Base-by-base conservation (phyloP, 305 asterid species). In the Coffea humblotiana region DNA sequence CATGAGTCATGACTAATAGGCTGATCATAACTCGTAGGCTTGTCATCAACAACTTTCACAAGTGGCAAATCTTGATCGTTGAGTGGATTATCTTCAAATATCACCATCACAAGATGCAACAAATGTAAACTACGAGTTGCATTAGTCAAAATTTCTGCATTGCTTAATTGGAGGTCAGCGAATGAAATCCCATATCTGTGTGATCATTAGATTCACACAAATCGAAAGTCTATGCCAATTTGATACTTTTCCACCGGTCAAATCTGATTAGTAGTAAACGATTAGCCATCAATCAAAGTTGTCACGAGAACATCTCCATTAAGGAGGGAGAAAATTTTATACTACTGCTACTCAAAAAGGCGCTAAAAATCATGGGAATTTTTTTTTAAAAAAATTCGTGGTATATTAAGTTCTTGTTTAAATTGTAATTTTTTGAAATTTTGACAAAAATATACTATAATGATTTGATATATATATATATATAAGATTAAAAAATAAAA, bases 31-130 rank as follows among this genome's bases (percentile, higher is more conserved):
- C 54, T 45, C 68, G 2, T 78, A 78, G 84, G 77, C 71, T 76
- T 29, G 1, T 71, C 68, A 49, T 71, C 61, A 66, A 71, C 67
- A 21, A 69, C 80, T 71, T 72, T 73, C 71, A 56, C 63, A 66
- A 80, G 82, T 83, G 84, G 81, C 72, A 83, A 83, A 81, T 81
- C 78, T 77, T 76, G 51, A 29, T 47, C 72, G 43, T 47, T 79
- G 54, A 84, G 80, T 72, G 85, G 75, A 78, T 82, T 79, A 82
- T 84, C 82, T 71, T 74, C 79, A 66, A 40, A 72, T 52, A 76
- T 77, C 86, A 32, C 61, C 69, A 74, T 80, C 83, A 72, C 47
- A 5, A 71, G 13, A 12, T 9, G 51, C n/a, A 79, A 16, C 71
- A 35, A 47, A n/a, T n/a, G 68, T 78, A 27, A 72, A 75, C 61